Percentiles rank a stretch among this genome's conserved stretches.
Conservation (phyloP, 768 basidiomycete genomes). For the Termitomyces sp. region DNA sequence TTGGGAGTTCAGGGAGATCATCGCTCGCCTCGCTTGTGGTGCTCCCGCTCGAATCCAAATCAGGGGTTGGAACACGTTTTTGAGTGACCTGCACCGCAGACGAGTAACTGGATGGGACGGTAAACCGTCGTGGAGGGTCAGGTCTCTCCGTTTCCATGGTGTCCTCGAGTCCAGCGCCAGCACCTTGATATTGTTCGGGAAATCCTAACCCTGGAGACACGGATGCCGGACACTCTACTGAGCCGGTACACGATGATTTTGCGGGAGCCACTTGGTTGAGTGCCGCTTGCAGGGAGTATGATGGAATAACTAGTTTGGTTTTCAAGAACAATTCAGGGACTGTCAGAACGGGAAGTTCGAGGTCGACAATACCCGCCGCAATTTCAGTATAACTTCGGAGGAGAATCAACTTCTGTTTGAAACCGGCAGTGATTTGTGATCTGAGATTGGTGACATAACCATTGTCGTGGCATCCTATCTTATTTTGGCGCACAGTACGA, state of each 20-base stretch:
- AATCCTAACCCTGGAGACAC: slow-evolving; percentile 4
- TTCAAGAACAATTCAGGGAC: slow-evolving; percentile 57
- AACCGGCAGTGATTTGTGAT: slow-evolving; percentile 60
- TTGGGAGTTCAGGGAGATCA: slow-evolving; percentile 22
- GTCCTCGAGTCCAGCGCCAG: slow-evolving; percentile 19
- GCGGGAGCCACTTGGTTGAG: background rate
- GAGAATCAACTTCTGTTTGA: slow-evolving; percentile 57
- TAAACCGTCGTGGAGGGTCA: slow-evolving; percentile 7
- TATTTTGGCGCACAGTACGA: background rate
- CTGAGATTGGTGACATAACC: slow-evolving; percentile 61
- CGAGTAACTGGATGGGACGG: slow-evolving; percentile 35
- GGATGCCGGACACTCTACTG: slow-evolving; percentile 1
- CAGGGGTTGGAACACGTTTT: slow-evolving; percentile 27
- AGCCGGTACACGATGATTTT: slow-evolving; percentile 3
- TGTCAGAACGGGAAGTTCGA: slow-evolving; percentile 46
- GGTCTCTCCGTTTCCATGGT: slow-evolving; percentile 4
- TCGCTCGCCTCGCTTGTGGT: slow-evolving; percentile 41
- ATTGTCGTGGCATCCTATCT: slow-evolving; percentile 64
- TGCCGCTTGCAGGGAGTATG: slow-evolving; percentile 10
- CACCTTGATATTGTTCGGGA: slow-evolving; percentile 19
- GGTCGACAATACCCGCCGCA: slow-evolving; percentile 52
- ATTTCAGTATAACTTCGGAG: slow-evolving; percentile 59
- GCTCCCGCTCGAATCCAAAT: slow-evolving; percentile 38
- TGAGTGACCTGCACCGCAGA: slow-evolving; percentile 29
- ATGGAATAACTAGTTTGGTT: slow-evolving; percentile 38